Conservation (phyloP, 805 yeast species). For the Lipomyces starkeyi region DNA sequence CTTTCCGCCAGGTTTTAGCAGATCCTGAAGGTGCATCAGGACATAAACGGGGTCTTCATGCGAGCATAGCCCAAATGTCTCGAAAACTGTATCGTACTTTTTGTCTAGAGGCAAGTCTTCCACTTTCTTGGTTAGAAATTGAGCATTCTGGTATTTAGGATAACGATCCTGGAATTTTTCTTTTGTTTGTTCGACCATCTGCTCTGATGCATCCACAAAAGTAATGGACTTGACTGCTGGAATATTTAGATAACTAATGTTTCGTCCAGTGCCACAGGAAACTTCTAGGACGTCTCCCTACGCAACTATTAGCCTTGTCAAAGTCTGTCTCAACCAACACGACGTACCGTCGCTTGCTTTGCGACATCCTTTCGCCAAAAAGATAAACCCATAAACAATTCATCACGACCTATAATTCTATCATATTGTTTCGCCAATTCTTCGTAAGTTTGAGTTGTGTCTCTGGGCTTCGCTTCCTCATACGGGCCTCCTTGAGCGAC, state of each 20-base stretch:
- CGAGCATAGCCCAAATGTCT: slow-evolving; percentile 94
- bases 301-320: slow-evolving; percentile 77
- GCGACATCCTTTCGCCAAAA: slow-evolving; percentile 54
- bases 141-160: slow-evolving; percentile 74
- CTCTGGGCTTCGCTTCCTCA: slow-evolving; percentile 69
- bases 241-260: slow-evolving; percentile 62
- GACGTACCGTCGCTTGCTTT: slow-evolving; percentile 45
- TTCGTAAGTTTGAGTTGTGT: slow-evolving; percentile 82
- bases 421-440: slow-evolving; percentile 81
- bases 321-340: neutral
- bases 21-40: slow-evolving; percentile 68
- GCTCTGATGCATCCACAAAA: slow-evolving; percentile 79
- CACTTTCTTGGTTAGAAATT: slow-evolving; percentile 89
- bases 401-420: slow-evolving; percentile 76
- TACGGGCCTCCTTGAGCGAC: slow-evolving; percentile 21
- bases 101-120: slow-evolving; percentile 56
- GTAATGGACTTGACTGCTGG: slow-evolving; percentile 75
- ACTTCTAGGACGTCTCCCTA: slow-evolving; percentile 92
- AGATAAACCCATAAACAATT: slow-evolving; percentile 63
- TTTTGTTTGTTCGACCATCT: slow-evolving; percentile 83
- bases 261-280: slow-evolving; percentile 96
- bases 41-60: slow-evolving; percentile 92
- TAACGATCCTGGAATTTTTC: slow-evolving; percentile 70
- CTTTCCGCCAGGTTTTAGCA: slow-evolving; percentile 89
- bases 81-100: slow-evolving; percentile 88